These are phyloP conservation scores for Kazachstania sp. DNA, from an alignment of 1,139 yeast genomes.

Conservation along the genomic window DNA sequence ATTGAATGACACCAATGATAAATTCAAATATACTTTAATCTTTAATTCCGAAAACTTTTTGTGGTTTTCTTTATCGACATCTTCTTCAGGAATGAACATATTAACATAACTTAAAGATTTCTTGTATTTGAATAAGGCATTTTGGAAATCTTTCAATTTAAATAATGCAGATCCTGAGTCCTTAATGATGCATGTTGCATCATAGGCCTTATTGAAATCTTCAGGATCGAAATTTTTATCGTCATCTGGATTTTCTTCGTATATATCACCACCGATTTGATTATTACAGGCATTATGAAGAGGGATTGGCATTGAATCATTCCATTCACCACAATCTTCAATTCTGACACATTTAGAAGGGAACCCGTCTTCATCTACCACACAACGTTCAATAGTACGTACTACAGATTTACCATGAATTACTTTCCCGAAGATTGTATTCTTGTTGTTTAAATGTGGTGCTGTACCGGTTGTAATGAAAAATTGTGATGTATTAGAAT, in stretches of 20 bases:
- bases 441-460: slow-evolving; percentile 67
- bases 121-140: slow-evolving; percentile 51
- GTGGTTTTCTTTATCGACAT: slow-evolving; percentile 49
- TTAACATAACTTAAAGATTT: slow-evolving; percentile 60
- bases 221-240: slow-evolving; percentile 52
- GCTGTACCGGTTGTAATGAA: slow-evolving; percentile 66
- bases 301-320: slow-evolving; percentile 44
- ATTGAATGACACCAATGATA: slow-evolving; percentile 47
- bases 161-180: slow-evolving; percentile 56
- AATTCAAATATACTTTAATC: slow-evolving; percentile 52
- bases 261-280: slow-evolving; percentile 55
- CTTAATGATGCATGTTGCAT: slow-evolving; percentile 48
- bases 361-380: slow-evolving; percentile 41
- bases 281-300: slow-evolving; percentile 54
- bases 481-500: slow-evolving; percentile 67
- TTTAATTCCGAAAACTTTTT: slow-evolving; percentile 46
- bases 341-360: slow-evolving; percentile 42
- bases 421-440: slow-evolving; percentile 65
- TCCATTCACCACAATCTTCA: slow-evolving; percentile 60
- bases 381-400: slow-evolving; percentile 50
- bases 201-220: slow-evolving; percentile 43
- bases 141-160: slow-evolving; percentile 42
- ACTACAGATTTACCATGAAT: slow-evolving; percentile 63
- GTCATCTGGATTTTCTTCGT: slow-evolving; percentile 70
- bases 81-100: slow-evolving; percentile 64